phyloP scores from a whole-genome alignment of 2,329 filamentous ascomycete species.

The Arthrobotrys sinensis region DNA sequence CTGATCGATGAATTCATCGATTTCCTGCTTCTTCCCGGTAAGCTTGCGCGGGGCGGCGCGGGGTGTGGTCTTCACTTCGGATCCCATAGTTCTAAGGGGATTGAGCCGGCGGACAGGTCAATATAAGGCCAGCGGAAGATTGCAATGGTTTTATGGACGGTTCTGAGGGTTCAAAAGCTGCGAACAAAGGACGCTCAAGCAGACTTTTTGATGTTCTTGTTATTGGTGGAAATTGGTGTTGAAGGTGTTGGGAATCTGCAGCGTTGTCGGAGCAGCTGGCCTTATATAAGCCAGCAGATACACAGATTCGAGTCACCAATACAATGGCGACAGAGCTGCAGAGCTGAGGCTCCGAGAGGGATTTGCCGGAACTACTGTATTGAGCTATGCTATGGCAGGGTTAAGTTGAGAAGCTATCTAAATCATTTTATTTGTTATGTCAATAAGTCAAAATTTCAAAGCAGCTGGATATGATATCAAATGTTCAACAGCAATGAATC shows the following conservation, averaged over 20 bases:
- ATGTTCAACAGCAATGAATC: too few relatives aligned
- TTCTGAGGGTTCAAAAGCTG: neutral
- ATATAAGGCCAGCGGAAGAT: neutral
- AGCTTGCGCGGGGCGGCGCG: slow-evolving; percentile 73
- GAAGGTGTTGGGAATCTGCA: slow-evolving; percentile 58
- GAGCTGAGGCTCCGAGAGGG: neutral
- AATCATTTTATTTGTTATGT: too few relatives aligned
- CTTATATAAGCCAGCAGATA: slow-evolving; percentile 28
- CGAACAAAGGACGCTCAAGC: neutral
- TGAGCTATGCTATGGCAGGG: neutral
- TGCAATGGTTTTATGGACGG: neutral
- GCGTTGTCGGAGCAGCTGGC: slow-evolving; percentile 36
- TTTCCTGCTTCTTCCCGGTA: slow-evolving; percentile 82
- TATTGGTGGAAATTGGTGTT: slow-evolving; percentile 38
- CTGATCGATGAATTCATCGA: slow-evolving; percentile 86
- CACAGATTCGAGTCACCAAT: neutral
- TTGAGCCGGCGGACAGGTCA: neutral
- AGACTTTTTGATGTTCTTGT: neutral
- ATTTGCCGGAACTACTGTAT: too few relatives aligned
- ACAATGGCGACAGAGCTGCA: neutral
- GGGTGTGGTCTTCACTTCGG: slow-evolving; percentile 32
- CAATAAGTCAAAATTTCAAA: too few relatives aligned
- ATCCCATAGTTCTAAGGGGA: slow-evolving; percentile 24
- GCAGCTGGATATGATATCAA: neutral
- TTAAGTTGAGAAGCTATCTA: neutral